Evolutionary conservation across 2,329 filamentous ascomycete species (phyloP), one percentile per base, ranked within the genome.

Genomic region (Fusarium tjaetaba): DNA sequence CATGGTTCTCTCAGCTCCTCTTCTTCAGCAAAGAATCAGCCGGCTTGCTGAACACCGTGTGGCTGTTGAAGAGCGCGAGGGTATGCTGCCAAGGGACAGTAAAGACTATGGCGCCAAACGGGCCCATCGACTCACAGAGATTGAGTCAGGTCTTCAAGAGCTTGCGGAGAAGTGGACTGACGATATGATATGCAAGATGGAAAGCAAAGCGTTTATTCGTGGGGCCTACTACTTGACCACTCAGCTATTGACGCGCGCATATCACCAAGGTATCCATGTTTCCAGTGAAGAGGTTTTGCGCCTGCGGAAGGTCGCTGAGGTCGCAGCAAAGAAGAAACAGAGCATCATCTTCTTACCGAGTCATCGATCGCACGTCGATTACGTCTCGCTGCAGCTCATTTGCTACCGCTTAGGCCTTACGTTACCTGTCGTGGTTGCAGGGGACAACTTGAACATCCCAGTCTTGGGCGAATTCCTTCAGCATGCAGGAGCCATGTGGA

Each of bases 171-270:
- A 92, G 74, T 92, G 96, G 88, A 94, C 95, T 30, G 94, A 97
- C 79, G 90, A 92, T 72, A 98, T 99, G 96, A 98, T 99, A 71
- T 98, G 96, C 88, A 99, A 99, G 84, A 96, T 98, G 88, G 96
- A 99, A 83, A 97, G 93, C 86, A 97, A 95, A 80, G 86, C 90
- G 5, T 98, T 98, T 79, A 97, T 99, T 76, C 88, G 96, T 55
- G 91, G 94, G 30, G 96, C 96, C 52, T 98, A 98, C 81, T 99
- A 98, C 81, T 80, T 97, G 43, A 87, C 87, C 53, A 97, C 95
- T 3, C 96, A 98, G 83, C 87, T 98, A 52, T 86, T 98, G 70
- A 97, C 96, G 9, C 87, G 96, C 69, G 96, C 96, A 11, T 99
- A 99, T 81, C 95, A 98, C 79, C 96, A 98, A 85, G 96, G 94